Evolutionary conservation across 2,329 filamentous ascomycete genomes (phyloP).

Genomic region (Fusarium subglutinans): DNA sequence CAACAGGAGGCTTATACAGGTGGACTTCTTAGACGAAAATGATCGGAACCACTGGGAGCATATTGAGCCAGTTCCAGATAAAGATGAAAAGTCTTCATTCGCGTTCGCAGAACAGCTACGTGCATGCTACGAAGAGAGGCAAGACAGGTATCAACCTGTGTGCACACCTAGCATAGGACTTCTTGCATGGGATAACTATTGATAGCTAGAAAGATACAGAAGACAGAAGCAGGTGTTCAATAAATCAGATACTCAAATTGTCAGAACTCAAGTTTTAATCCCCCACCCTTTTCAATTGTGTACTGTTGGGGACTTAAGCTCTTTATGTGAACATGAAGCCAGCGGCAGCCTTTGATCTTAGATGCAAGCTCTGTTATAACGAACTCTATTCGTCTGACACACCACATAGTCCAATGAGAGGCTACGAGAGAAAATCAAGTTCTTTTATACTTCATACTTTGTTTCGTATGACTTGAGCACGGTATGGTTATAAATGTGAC

Average conservation of each 20-base stretch:
- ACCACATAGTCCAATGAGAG: not conserved
- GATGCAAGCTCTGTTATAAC: not conserved
- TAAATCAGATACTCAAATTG: not conserved
- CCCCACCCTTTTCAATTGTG: not conserved
- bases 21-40: not conserved
- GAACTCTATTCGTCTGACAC: not conserved
- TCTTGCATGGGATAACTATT: not conserved
- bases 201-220: not conserved
- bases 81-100: not conserved
- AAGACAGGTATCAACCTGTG: not conserved
- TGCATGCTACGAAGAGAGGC: not conserved
- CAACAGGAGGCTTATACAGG: not conserved
- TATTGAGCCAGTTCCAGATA: not conserved
- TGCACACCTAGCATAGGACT: not conserved
- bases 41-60: not conserved
- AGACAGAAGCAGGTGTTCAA: not conserved
- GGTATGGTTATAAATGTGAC: not conserved
- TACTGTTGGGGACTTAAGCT: not conserved
- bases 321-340: not conserved
- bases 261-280: accelerated
- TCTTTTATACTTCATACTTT: not conserved
- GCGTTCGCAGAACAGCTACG: not conserved
- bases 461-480: too few species aligned
- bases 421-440: not conserved
- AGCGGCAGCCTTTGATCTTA: not conserved